Conservation (phyloP, 192 early-diverging fungal species). For the Phycomyces blakesleeanus region DNA sequence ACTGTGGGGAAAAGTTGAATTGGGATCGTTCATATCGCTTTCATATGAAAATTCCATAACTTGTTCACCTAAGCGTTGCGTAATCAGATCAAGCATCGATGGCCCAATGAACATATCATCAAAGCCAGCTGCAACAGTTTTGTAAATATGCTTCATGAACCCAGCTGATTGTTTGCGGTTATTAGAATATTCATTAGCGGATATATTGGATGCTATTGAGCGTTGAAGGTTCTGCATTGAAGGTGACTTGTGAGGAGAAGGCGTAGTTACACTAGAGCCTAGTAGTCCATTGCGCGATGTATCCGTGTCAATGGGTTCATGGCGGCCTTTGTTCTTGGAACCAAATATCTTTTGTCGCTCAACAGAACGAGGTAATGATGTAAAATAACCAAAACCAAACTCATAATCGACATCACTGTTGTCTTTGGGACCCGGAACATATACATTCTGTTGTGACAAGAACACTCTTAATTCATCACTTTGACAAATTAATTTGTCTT, state of each 20-base stretch:
- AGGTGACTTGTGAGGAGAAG: neutral
- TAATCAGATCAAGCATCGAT: constrained; percentile 69
- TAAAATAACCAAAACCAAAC: constrained; percentile 5
- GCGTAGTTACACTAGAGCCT: neutral
- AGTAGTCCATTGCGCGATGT: neutral
- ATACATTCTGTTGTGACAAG: constrained; percentile 60
- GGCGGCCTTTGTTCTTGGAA: neutral
- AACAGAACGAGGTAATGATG: neutral
- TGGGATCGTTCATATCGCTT: constrained; percentile 6
- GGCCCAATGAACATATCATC: constrained; percentile 66
- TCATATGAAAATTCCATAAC: constrained; percentile 47
- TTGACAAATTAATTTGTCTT: constrained; percentile 54
- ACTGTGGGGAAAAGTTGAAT: neutral
- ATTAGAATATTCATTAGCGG: neutral
- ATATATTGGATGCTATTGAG: neutral
- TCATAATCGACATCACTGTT: constrained; percentile 5
- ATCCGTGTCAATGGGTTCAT: neutral
- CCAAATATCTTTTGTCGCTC: neutral
- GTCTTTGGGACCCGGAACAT: constrained; percentile 30
- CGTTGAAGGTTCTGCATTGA: constrained; percentile 19
- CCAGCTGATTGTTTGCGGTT: constrained; percentile 25
- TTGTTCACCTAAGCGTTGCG: constrained; percentile 63
- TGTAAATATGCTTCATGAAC: constrained; percentile 64
- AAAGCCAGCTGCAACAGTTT: constrained; percentile 69
- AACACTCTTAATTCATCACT: constrained; percentile 65